Evolutionary conservation across 1,284 basidiomycete genomes (phyloP), one percentile per base, ranked within the genome.

Genomic region (Ustilago trichophora): DNA sequence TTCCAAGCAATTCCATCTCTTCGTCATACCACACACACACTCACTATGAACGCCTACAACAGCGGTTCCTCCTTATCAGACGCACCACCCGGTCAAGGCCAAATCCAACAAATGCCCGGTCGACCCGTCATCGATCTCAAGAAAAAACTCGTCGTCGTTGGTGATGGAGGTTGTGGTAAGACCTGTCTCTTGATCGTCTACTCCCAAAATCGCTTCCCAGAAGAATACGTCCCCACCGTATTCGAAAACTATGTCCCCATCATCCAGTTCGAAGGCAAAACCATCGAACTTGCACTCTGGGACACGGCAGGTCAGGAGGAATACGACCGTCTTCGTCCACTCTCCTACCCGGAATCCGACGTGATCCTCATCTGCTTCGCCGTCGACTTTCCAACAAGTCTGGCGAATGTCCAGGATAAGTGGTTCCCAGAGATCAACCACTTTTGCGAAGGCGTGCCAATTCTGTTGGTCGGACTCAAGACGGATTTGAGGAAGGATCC

Each of bases 351-450:
- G 26, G 92, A 94, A 84, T 91, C 91, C 13, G 90, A 94, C 82
- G 91, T 94, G 80, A 92, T 94, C 83, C 87, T 95, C 58, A 93
- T 95, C 82, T 94, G 92, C 82, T 95, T 93, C 80, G 91, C 92
- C 26, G 88, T 94, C 65, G 92, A 95, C 84, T 91, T 89, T 50
- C 92, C 93, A 19, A 91, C 92, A 82, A 93, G 91, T 42, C 85
- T 95, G 60, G 92, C 93, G 83, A 95, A 95, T 85, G 91, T 95
- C 25, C 91, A 94, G 84, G 92, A 94, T 84, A 95, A 94, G 51
- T 98, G 95, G 95, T 92, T 90, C 83, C 93, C 94, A 24, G 95
- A 99, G 84, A 92, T 98, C 57, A 89, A 91, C 33, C 96, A 98
- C 83, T 98, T 98, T 80, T 97, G 93, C 85, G 91, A 94, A 80